These are phyloP conservation scores for Colletotrichum orchidophilum DNA, from an alignment of 2,329 filamentous ascomycete genomes.

Conservation along the genomic window DNA sequence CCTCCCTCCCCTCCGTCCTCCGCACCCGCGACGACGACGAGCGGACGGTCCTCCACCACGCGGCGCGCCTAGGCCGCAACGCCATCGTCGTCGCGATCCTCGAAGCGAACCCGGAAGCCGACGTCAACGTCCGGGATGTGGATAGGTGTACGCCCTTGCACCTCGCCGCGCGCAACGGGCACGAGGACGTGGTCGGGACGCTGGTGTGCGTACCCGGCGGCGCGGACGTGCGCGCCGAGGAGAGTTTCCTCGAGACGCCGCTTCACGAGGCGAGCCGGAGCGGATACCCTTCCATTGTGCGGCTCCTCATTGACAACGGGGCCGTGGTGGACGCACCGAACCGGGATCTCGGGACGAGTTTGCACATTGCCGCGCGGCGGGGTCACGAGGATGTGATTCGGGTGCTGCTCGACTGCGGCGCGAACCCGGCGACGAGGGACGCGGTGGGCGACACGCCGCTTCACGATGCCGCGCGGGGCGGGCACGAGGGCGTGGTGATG, in stretches of 20 bases:
- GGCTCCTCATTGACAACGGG: constrained; percentile 25
- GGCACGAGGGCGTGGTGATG: constrained; percentile 28
- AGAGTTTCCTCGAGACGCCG: constrained; percentile 32
- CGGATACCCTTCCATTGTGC: constrained; percentile 24
- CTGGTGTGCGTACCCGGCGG: constrained; percentile 25
- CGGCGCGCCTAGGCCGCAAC: constrained; percentile 26
- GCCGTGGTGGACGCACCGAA: constrained; percentile 34
- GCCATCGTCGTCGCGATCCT: constrained; percentile 28
- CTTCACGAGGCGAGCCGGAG: constrained; percentile 30
- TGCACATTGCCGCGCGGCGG: constrained; percentile 27
- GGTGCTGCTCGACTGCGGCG: constrained; percentile 20
- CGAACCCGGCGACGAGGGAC: constrained; percentile 34
- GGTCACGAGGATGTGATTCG: constrained; percentile 16
- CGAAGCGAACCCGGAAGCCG: constrained; percentile 2
- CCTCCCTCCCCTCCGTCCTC: constrained; percentile 33
- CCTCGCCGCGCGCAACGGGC: constrained; percentile 33
- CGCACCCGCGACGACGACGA: constrained; percentile 28
- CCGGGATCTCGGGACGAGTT: constrained; percentile 28
- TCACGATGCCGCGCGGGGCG: constrained; percentile 30
- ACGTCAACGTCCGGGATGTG: constrained; percentile 30
- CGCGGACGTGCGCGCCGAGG: constrained; percentile 32
- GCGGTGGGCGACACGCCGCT: constrained; percentile 35
- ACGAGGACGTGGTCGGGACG: constrained; percentile 23
- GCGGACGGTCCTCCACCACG: constrained; percentile 32
- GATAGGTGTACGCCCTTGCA: constrained; percentile 33